phyloP scores from a whole-genome alignment of 257 asterid species.

The Scutellaria baicalensis region DNA sequence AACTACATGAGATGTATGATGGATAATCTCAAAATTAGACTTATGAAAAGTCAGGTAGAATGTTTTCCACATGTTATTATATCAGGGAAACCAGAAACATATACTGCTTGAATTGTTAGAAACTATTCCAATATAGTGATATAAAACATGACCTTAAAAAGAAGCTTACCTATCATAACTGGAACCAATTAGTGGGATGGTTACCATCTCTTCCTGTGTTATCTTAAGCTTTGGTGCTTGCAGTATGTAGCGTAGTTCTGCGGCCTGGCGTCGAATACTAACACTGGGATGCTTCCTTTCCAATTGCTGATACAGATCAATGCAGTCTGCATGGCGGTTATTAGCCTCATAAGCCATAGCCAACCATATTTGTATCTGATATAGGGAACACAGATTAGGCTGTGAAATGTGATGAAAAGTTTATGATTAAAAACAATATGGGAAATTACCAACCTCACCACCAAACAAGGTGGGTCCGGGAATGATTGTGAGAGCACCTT shows the following conservation, averaged over 20 bases:
- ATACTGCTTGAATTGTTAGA: not conserved
- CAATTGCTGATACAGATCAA: slow-evolving; percentile 66
- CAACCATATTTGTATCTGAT: slow-evolving; percentile 97
- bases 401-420: not conserved
- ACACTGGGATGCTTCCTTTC: slow-evolving; percentile 76
- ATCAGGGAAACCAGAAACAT: not conserved
- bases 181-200: slow-evolving; percentile 92
- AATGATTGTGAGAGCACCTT: slow-evolving; percentile 90
- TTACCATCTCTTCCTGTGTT: slow-evolving; percentile 97
- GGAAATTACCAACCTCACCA: slow-evolving; percentile 73
- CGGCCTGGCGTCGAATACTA: slow-evolving; percentile 88
- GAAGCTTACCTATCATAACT: slow-evolving; percentile 79
- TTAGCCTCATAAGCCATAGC: slow-evolving; percentile 99
- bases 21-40: not conserved
- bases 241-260: slow-evolving; percentile 79
- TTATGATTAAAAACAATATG: not conserved
- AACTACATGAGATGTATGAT: not conserved
- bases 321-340: slow-evolving; percentile 90
- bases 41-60: not conserved
- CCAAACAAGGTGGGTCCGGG: slow-evolving; percentile 90
- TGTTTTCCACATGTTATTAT: not conserved
- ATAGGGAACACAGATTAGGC: not conserved
- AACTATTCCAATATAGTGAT: not conserved
- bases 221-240: slow-evolving; percentile 98
- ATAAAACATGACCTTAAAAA: not conserved